phyloP scores from a whole-genome alignment of 306 rosid species.

The Malus orientalis region DNA sequence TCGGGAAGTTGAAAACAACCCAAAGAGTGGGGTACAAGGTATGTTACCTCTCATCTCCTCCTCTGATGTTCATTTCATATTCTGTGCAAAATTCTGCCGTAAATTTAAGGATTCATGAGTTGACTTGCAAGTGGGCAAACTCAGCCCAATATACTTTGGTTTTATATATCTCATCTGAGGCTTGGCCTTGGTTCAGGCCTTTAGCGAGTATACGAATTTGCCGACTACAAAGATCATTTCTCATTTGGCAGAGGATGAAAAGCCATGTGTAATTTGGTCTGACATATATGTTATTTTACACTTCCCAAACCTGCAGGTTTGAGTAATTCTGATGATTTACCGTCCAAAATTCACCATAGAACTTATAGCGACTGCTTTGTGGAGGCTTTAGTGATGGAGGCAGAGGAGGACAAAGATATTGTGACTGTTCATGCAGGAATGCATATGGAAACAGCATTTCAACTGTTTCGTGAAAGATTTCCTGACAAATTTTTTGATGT shows the following conservation, averaged over 20 bases:
- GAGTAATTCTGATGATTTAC: constrained; percentile 20
- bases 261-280: not conserved
- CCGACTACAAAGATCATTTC: not conserved
- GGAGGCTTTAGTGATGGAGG: constrained; percentile 67
- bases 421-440: constrained; percentile 82
- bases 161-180: not conserved
- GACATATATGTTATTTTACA: constrained; percentile 1
- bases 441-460: constrained; percentile 60
- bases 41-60: constrained; percentile 5
- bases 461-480: constrained; percentile 56
- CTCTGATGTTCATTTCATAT: constrained; percentile 3
- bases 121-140: not conserved
- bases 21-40: constrained; percentile 41
- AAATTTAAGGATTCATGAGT: not conserved
- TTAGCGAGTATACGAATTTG: not conserved
- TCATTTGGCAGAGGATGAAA: constrained; percentile 4
- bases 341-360: constrained; percentile 23
- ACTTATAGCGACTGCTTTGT: constrained; percentile 77
- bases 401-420: constrained; percentile 75
- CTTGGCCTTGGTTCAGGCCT: not conserved
- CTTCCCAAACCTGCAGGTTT: constrained; percentile 42
- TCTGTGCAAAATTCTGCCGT: not conserved
- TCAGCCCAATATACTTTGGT: not conserved
- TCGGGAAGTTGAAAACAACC: constrained; percentile 35
- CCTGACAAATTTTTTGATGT: constrained; percentile 76